Evolutionary conservation across 768 basidiomycete genomes (phyloP).

Genomic region (Mycena filopes): DNA sequence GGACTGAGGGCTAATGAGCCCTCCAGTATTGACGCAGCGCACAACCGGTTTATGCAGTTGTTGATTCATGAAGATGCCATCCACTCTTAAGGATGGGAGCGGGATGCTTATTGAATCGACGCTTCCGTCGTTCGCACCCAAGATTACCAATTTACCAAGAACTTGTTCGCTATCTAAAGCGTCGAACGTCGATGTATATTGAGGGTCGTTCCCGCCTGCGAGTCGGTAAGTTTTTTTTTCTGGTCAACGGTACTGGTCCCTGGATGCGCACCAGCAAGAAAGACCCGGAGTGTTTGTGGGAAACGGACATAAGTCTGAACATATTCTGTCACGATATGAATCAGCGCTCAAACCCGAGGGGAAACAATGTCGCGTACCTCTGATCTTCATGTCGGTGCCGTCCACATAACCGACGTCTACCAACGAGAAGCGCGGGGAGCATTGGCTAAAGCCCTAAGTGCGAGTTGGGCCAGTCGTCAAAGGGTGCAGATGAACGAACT

Average conservation of each 20-base stretch:
- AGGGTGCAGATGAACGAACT: conserved; percentile 19
- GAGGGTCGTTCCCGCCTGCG: conserved; percentile 65
- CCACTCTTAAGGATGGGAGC: conserved; percentile 64
- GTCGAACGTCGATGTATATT: conserved; percentile 67
- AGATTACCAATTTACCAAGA: conserved; percentile 71
- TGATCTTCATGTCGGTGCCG: conserved; percentile 76
- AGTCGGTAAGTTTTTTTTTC: not conserved
- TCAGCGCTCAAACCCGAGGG: not conserved
- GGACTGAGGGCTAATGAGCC: conserved; percentile 76
- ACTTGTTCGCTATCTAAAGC: conserved; percentile 70
- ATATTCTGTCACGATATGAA: conserved; percentile 56
- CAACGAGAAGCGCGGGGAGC: conserved; percentile 75
- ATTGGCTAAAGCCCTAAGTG: conserved; percentile 72
- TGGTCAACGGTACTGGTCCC: conserved; percentile 11
- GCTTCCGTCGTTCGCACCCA: conserved; percentile 58
- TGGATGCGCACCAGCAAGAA: conserved; percentile 79
- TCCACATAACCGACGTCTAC: conserved; percentile 76
- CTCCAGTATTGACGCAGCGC: conserved; percentile 61
- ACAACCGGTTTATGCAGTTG: conserved; percentile 48
- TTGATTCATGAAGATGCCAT: conserved; percentile 57
- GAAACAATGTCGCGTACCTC: conserved; percentile 57
- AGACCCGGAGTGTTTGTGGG: conserved; percentile 79
- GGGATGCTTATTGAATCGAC: conserved; percentile 58
- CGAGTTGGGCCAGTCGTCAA: not conserved
- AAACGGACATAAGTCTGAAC: conserved; percentile 76